Evolutionary conservation across 257 asterid species (phyloP), one percentile per base, ranked within the genome.

Genomic region (Nicotiana knightiana): DNA sequence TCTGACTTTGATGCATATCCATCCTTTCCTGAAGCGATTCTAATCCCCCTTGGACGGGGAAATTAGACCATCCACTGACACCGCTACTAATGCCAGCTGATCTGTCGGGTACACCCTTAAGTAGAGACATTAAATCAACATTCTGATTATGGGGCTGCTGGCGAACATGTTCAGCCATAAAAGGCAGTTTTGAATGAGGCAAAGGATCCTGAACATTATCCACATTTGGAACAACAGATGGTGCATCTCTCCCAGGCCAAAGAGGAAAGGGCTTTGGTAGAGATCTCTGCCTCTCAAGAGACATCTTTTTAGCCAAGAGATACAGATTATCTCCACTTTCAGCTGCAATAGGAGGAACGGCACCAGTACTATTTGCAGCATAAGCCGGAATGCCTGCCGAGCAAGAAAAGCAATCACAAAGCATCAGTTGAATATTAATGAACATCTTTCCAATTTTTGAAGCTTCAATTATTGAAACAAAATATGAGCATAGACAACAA

Each of bases 201-300:
- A 88, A 64, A 51, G 89, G 82, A 54, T 94, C 97, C 67, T 87
- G 93, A 75, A 86, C 81, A 64, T 73, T 70, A 83, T 92, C 94
- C 18, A 92, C 37, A 71, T 85, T 89, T 28, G 91, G 81, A 77
- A 87, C 78, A 79, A 87, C 73, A 3, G 95, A 30, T 82, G 87
- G 82, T 76, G 89, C 88, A 85, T 92, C 98, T 83, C 88, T 87
- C 39, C 87, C 98, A 43, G 90, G 86, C 98, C 97, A 90, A 86
- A 80, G 77, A 46, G 93, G 26, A 86, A 90, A 88, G n/a, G 93
- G 93, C 79, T 86, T 90, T 55, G 90, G 85, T 61, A 90, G 80
- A 84, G 98, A 91, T 82, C 89, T 90, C 91, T 93, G 97, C 89
- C 93, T 90, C 88, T 94, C 98, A 48, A 94, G 89, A 63, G 87